phyloP scores from a whole-genome alignment of 2,329 filamentous ascomycete species.

The Neoarthrinium moseri region DNA sequence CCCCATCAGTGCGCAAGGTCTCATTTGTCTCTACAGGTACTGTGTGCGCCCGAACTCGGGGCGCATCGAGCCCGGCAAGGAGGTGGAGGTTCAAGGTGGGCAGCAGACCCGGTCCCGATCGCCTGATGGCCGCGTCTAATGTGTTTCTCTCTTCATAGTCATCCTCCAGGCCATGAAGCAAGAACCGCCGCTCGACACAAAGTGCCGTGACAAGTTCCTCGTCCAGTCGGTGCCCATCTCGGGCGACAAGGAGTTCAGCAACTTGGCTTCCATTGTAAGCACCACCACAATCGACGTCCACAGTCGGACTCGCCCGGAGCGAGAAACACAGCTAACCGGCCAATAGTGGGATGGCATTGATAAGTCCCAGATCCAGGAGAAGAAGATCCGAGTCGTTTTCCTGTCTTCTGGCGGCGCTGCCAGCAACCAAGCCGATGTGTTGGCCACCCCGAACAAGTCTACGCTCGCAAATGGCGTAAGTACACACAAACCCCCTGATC shows the following conservation, averaged over 20 bases:
- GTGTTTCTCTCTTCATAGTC: constrained; percentile 64
- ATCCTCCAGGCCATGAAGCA: constrained; percentile 97
- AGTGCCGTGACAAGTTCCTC: constrained; percentile 96
- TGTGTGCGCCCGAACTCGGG: constrained; percentile 97
- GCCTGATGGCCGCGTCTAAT: constrained; percentile 18
- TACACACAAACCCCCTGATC: constrained; percentile 14
- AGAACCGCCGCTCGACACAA: constrained; percentile 80
- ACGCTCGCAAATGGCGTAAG: constrained; percentile 40
- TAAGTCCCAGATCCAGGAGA: constrained; percentile 81
- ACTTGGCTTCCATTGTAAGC: constrained; percentile 76
- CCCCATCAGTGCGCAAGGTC: constrained; percentile 18
- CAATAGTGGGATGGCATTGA: constrained; percentile 74
- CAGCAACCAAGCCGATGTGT: constrained; percentile 21
- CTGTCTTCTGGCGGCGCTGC: constrained; percentile 59
- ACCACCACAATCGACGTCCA: constrained; percentile 15
- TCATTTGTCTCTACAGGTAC: constrained; percentile 62
- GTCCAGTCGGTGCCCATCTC: constrained; percentile 88
- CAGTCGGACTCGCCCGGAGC: no score
- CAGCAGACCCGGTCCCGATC: constrained; percentile 28
- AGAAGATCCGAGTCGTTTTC: constrained; percentile 93
- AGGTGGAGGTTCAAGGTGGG: constrained; percentile 87
- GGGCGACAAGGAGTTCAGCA: constrained; percentile 79
- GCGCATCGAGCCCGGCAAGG: constrained; percentile 84
- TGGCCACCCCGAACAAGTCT: constrained; percentile 40
- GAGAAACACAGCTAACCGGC: constrained; percentile 24